These are phyloP conservation scores for Pseudogymnoascus sp. DNA, from an alignment of 2,329 filamentous ascomycete genomes.

Conservation along the genomic window DNA sequence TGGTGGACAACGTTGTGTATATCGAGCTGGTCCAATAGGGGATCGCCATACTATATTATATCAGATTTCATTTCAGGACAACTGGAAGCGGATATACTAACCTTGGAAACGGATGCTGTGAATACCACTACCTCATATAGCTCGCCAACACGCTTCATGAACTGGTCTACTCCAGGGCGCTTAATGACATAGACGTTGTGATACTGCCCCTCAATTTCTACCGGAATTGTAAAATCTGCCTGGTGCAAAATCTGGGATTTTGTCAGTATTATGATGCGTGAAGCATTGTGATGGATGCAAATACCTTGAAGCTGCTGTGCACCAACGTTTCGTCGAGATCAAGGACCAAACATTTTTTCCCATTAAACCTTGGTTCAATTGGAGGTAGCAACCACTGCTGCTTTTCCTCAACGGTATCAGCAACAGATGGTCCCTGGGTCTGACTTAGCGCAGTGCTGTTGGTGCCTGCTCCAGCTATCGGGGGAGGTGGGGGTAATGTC, in stretches of 20 bases:
- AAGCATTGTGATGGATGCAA: neutral
- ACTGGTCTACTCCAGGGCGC: conserved; percentile 94
- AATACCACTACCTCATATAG: conserved; percentile 98
- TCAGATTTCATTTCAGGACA: conserved; percentile 10
- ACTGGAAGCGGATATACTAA: conserved; percentile 34
- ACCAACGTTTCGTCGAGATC: conserved; percentile 96
- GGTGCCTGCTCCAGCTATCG: conserved; percentile 19
- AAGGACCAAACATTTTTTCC: conserved; percentile 88
- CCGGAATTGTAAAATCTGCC: conserved; percentile 97
- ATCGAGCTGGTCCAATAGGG: conserved; percentile 89
- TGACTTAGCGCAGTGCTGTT: conserved; percentile 20
- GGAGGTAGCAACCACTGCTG: conserved; percentile 63
- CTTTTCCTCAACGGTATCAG: conserved; percentile 26
- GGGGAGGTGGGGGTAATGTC: conserved; percentile 18
- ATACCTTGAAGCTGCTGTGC: conserved; percentile 96
- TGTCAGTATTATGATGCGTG: conserved; percentile 11
- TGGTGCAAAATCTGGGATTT: conserved; percentile 77
- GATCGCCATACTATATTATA: conserved; percentile 74
- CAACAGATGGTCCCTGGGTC: conserved; percentile 17
- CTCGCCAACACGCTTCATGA: conserved; percentile 97
- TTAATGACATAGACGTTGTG: conserved; percentile 99
- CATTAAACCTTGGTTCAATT: conserved; percentile 69
- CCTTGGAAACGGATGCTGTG: conserved; percentile 96
- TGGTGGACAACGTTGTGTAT: conserved; percentile 97
- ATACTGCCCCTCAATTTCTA: conserved; percentile 97